Evolutionary conservation across 805 yeast genomes (phyloP), one percentile per base, ranked within the genome.

Genomic region (Metschnikowia noctiluminum): DNA sequence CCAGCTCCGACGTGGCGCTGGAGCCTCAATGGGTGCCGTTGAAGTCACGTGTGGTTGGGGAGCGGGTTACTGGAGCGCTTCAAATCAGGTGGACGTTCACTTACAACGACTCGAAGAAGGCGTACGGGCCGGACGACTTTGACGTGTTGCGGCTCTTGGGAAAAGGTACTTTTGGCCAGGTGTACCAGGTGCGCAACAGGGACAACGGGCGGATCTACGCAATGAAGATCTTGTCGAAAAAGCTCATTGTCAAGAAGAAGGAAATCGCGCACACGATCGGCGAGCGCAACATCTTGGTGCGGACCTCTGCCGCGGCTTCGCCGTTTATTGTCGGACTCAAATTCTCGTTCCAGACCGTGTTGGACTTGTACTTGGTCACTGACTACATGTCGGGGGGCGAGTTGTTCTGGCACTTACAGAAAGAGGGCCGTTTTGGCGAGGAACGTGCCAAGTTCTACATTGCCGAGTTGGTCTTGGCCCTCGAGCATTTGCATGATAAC

Each of bases 341-440:
- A 71, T 92, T 94, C 65, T 88, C 97, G 0, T 94, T 94, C 69
- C 99, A 94, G 72, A 94, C 99, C 1, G 96, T 94, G 35, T 74
- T 87, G 0, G 98, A 94, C 69, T 76, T 94, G 53, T 94, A 91
- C 65, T 75, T 94, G 51, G 97, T 94, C 28, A 92, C 97, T 2
- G 99, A 94, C 70, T 94, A 87, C 70, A 92, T 94, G 98, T 84
- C 94, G 40, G 99, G 99, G 38, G 99, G 99, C 51, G 99, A 94
- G 71, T 76, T 94, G 56, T 89, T 89, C 65, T 90, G 96, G 95
- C 96, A 94, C 71, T 76, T 94, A 66, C 99, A 94, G 71, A 89
- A 90, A 64, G 98, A 94, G 66, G 97, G 97, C 39, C 80, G 97
- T 56, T 94, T 94, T 64, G 67, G 85, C 46, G 99, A 94, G 73